Base-by-base conservation (phyloP, 2,329 filamentous ascomycete species). In the Monascus ruber region DNA sequence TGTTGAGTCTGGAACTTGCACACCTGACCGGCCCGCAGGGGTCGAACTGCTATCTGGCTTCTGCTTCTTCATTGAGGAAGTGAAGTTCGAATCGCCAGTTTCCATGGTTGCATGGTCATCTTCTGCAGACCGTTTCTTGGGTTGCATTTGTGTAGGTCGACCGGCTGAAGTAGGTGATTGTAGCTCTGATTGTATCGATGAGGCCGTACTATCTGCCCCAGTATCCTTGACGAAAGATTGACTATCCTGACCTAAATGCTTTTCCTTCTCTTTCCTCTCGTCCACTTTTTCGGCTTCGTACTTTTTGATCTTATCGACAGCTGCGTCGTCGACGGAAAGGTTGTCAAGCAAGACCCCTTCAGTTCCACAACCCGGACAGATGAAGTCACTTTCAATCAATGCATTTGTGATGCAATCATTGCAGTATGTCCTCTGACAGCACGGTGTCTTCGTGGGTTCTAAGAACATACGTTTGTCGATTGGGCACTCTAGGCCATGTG, bases 341-440 rank as follows among this genome's bases (percentile, higher is more conserved):
- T 94, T 83, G 73, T 95, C 89, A 67, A 96, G 84, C 55, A 95
- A 73, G 48, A 95, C 85, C 56, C 85, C 85, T 60, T 94, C 87
- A 47, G 82, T 83, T 66, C 85, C 79, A 72, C 91, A 98, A 52
- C 81, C 81, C 48, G 91, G 91, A 66, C 91, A 98, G 65, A 88
- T 74, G 68, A 98, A 87, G 74, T 98, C 91, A 76, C 83, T 91
- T 72, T 96, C 88, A 68, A 95, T 89, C 66, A 98, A 81, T 67
- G 88, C 85, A 77, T 94, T 94, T 63, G 91, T 93, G 69, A 98
- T 95, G 82, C 91, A 98, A 64, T 95, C 87, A 77, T 91, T 91
- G 76, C 91, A 98, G 74, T 94, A 98, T 60, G 88, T 95, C 76
- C 84, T 93, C 70, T 84, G 78, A 74, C 91, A 98, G 77, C 91